Conservation (phyloP, 371 early-diverging fungal species). For the Apophysomyces trapeziformis region DNA sequence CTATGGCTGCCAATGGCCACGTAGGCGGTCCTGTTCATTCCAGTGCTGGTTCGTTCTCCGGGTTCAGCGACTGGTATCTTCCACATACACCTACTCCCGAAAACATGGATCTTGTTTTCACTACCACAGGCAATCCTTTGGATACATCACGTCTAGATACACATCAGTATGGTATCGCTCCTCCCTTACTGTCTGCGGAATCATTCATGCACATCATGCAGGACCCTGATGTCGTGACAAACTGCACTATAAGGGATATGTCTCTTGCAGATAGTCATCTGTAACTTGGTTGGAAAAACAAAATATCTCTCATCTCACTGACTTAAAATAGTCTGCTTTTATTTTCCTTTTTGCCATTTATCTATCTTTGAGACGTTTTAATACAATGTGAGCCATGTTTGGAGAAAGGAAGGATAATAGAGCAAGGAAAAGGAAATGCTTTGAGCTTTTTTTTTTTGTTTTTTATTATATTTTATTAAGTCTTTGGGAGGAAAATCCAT, state of each 20-base stretch:
- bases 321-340: too few species aligned
- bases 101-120: not conserved
- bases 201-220: conserved; percentile 11
- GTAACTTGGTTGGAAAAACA: not conserved
- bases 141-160: conserved; percentile 2
- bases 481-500: too few species aligned
- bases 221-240: conserved; percentile 10
- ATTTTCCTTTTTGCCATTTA: too few species aligned
- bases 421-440: not conserved
- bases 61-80: conserved; percentile 14
- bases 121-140: not conserved
- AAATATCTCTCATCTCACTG: too few species aligned
- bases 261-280: conserved; percentile 10
- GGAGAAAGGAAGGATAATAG: not conserved
- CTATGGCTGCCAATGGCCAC: not conserved
- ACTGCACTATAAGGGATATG: conserved; percentile 4
- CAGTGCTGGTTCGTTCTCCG: not conserved
- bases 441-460: not conserved
- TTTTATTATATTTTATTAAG: not conserved
- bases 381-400: too few species aligned
- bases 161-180: conserved; percentile 17
- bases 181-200: conserved; percentile 12
- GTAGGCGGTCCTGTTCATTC: not conserved
- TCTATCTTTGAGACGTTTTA: too few species aligned
- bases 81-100: conserved; percentile 13